Evolutionary conservation across 495 filamentous ascomycete species (phyloP), one percentile per base, ranked within the genome.

Genomic region (Chaetomium fimeti): DNA sequence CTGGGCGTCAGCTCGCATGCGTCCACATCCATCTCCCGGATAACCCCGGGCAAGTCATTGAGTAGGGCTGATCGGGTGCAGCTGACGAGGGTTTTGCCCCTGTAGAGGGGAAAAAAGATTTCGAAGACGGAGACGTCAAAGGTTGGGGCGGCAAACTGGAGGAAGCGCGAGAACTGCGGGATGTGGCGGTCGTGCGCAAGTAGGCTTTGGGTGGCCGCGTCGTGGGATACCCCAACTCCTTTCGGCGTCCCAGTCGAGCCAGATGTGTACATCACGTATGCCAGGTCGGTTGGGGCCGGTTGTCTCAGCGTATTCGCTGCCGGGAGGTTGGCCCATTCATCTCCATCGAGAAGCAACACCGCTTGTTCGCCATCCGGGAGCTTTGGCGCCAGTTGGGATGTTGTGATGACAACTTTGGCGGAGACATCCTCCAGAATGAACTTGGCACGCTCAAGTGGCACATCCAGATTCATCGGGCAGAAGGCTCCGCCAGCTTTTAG

Each of bases 61-160:
- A 94, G 81, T 76, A 93, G 83, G 5, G 80, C 71, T 22, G 76
- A 74, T 24, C 91, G 83, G 24, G 82, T 78, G 60, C 88, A 89
- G 54, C 84, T 84, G 49, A 92, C 85, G 8, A 96, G 80, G 0
- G 90, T 92, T 28, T 76, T 77, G 1, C 89, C 89, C 55, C 90
- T 79, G 57, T 85, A 85, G 1, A 91, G 71, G 1, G 91, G 86
- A 69, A 93, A 95, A 78, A 94, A 96, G 8, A 92, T 90, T 70
- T 96, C 91, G 64, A 94, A 94, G 0, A 93, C 85, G 0, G 89
- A 93, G 5, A 95, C 91, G 69, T 96, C 91, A 67, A 96, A 96
- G 0, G 90, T 93, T 0, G 91, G 89, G 9, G 89, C 86, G 0
- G 91, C 91, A 71, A 95, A 95, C 75, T 96, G 91, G 3, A 96